Conservation (phyloP, 441 rosid genomes). For the Melastoma candidum region DNA sequence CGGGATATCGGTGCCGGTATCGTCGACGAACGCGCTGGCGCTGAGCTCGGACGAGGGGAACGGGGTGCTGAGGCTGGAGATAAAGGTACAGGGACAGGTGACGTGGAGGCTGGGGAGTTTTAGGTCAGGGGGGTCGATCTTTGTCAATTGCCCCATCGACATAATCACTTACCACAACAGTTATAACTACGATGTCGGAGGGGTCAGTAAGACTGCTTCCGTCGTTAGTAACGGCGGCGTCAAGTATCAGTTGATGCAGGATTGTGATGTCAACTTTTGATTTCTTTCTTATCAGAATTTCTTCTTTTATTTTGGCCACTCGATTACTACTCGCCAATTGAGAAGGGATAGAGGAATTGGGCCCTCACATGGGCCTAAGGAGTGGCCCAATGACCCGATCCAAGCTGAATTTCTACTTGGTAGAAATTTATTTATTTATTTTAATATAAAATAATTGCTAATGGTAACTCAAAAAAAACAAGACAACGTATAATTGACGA, state of each 20-base stretch:
- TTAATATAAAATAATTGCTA: no score
- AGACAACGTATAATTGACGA: no score
- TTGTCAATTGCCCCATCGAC: no score
- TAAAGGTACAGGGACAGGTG: constrained; percentile 6
- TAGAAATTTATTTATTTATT: no score
- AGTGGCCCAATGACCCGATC: no score
- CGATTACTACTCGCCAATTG: no score
- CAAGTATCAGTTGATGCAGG: constrained; percentile 14
- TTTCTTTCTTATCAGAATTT: no score
- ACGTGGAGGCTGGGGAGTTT: constrained; percentile 12
- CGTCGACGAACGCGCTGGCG: constrained; percentile 8
- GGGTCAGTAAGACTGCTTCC: neutral
- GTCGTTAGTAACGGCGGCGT: neutral
- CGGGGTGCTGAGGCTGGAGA: constrained; percentile 5
- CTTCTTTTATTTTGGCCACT: no score
- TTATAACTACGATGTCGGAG: neutral
- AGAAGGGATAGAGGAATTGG: no score
- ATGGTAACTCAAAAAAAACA: no score
- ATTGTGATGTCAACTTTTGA: constrained; percentile 4
- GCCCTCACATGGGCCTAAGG: no score
- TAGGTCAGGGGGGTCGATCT: neutral
- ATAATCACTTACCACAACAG: constrained; percentile 6
- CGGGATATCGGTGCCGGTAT: constrained; percentile 1
- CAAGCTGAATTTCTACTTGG: no score
- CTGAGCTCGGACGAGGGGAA: constrained; percentile 3